These are phyloP conservation scores for Kitagawia praeruptora DNA, from an alignment of 129 eudicot species.

Conservation along the genomic window DNA sequence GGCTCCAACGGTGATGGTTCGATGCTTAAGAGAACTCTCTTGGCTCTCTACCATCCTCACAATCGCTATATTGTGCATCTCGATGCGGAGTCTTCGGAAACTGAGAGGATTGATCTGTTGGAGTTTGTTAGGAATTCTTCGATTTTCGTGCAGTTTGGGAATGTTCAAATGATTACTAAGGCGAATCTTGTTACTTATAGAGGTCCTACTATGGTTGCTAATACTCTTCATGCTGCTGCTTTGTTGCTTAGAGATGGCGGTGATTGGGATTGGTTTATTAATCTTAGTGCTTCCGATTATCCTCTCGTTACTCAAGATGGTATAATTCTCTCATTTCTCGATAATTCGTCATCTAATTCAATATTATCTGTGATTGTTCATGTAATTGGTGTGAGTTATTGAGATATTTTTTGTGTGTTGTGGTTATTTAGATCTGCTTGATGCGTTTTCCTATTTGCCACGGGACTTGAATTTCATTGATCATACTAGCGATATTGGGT, in stretches of 20 bases:
- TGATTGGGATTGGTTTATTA: slow-evolving; percentile 27
- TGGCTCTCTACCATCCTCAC: slow-evolving; percentile 71
- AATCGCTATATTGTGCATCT: slow-evolving; percentile 67
- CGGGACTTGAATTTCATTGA: slow-evolving; percentile 21
- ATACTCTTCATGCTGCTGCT: slow-evolving; percentile 25
- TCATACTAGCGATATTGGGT: slow-evolving; percentile 32
- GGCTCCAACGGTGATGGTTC: slow-evolving; percentile 68
- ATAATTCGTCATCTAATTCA: background rate
- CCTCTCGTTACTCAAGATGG: slow-evolving; percentile 31
- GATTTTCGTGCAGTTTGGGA: slow-evolving; percentile 38
- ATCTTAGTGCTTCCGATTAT: slow-evolving; percentile 21
- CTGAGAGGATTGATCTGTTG: slow-evolving; percentile 47
- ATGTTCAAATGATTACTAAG: slow-evolving; percentile 69
- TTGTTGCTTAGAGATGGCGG: slow-evolving; percentile 8
- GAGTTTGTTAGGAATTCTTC: slow-evolving; percentile 35
- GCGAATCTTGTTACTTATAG: slow-evolving; percentile 81
- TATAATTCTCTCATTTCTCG: background rate
- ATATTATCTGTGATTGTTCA: background rate
- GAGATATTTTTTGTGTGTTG: background rate
- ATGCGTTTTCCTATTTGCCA: slow-evolving; percentile 19
- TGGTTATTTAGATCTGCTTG: slow-evolving; percentile 22
- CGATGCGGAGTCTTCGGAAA: slow-evolving; percentile 55
- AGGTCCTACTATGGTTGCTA: slow-evolving; percentile 95
- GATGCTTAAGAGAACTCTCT: slow-evolving; percentile 54
- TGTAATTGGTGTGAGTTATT: background rate